Base-by-base conservation (phyloP, 2,329 filamentous ascomycete genomes). In the Aspergillus sojae region DNA sequence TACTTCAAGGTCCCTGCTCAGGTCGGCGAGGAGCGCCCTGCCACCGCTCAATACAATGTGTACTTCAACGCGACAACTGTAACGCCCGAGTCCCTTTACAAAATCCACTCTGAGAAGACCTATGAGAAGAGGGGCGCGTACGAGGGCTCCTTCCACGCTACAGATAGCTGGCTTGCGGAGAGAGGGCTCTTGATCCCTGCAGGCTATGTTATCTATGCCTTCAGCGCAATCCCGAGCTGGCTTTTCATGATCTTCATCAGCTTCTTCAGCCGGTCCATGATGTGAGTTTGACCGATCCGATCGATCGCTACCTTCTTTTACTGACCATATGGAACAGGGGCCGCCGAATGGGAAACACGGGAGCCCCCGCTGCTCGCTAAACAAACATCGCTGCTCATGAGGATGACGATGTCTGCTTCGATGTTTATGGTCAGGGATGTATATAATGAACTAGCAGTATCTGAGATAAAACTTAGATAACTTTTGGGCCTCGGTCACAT, bases 201-300 rank as follows among this genome's bases (percentile, higher is more conserved):
- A 41, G 88, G 83, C 7, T 88, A 88, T 67, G 73, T 81, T 50
- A 80, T 89, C 60, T 88, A 81, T 74, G 83, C 73, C 34, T 83
- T 89, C 72, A 79, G 82, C 39, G 80, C 82, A 75, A 81, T 89
- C 68, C 88, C 88, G 3, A 88, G 84, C 70, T 90, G 88, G 88
- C 71, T 85, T 62, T 84, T 88, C 66, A 89, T 90, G 88, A 83
- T 90, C 67, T 75, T 81, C 48, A 85, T 90, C 75, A 86, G 83
- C 60, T 85, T 89, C 75, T 72, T 87, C 69, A 88, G 84, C 78
- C 79, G 87, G 70, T 83, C 82, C 14, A 79, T 89, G 73, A 89
- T 89, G 87, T 88, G 78, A 83, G 85, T 76, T 59, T 34, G 23
- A 19, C 28, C 52, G 12, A 16, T 26, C 16, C 7, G 4, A 39